These are phyloP conservation scores for Tylopilus subfusipes DNA, from an alignment of 768 basidiomycete species.

Conservation along the genomic window DNA sequence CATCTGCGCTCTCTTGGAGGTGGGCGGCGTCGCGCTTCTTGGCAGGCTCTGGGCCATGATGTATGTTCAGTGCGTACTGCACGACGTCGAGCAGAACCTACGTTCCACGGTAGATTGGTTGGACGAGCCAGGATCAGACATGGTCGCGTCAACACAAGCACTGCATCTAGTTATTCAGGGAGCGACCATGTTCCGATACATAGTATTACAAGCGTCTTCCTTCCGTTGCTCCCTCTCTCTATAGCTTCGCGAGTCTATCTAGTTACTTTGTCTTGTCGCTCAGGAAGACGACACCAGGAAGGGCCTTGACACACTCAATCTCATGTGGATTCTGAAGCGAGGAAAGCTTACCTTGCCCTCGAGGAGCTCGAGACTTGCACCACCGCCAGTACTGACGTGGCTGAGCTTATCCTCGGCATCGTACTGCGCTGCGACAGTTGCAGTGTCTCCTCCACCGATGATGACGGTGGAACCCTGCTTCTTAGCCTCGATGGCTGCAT, in stretches of 20 bases:
- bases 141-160: background rate
- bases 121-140: slow-evolving; percentile 18
- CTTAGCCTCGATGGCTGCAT: slow-evolving; percentile 84
- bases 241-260: slow-evolving; percentile 4
- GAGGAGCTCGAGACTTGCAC: slow-evolving; percentile 89
- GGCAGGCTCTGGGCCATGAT: background rate
- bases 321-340: slow-evolving; percentile 1
- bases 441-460: slow-evolving; percentile 93
- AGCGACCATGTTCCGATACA: slow-evolving; percentile 1
- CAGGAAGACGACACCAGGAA: slow-evolving; percentile 90
- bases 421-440: slow-evolving; percentile 91
- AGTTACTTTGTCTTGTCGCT: slow-evolving; percentile 59
- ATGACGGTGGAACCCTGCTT: slow-evolving; percentile 86
- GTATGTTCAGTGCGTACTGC: background rate
- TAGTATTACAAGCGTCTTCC: slow-evolving; percentile 13
- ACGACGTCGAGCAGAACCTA: slow-evolving; percentile 9
- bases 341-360: slow-evolving; percentile 83
- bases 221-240: slow-evolving; percentile 7
- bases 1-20: slow-evolving; percentile 12
- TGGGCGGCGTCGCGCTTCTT: slow-evolving; percentile 21
- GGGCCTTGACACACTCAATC: slow-evolving; percentile 43
- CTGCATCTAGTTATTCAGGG: slow-evolving; percentile 4
- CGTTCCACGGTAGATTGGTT: background rate
- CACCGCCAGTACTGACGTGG: slow-evolving; percentile 96
- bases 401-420: slow-evolving; percentile 83